phyloP scores from a whole-genome alignment of 306 rosid genomes.

The apple (Malus domestica) region ASM211411v1 NC_041793.1:32448001-32448500 shows the following conservation, averaged over 20 bases:
- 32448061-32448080: neutral
- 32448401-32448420: neutral
- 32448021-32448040: neutral
- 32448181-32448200: neutral
- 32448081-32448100: neutral
- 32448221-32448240: neutral
- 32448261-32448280: neutral
- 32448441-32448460: neutral
- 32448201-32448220: neutral
- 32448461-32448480: neutral
- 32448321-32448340: neutral
- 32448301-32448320: conserved; percentile 12
- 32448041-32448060: neutral
- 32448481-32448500: neutral
- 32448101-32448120: conserved; percentile 3
- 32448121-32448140: neutral
- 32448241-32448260: neutral
- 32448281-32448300: neutral
- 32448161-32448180: neutral
- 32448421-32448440: conserved; percentile 3
- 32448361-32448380: neutral
- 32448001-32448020: conserved; percentile 6
- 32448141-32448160: conserved; percentile 5
- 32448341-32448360: neutral
- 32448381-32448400: conserved; percentile 7